Percentiles rank a stretch among this genome's conserved stretches.
These are phyloP conservation scores for Neonectria neomacrospora DNA, from an alignment of 2,329 filamentous ascomycete species.

Conservation along the genomic window DNA sequence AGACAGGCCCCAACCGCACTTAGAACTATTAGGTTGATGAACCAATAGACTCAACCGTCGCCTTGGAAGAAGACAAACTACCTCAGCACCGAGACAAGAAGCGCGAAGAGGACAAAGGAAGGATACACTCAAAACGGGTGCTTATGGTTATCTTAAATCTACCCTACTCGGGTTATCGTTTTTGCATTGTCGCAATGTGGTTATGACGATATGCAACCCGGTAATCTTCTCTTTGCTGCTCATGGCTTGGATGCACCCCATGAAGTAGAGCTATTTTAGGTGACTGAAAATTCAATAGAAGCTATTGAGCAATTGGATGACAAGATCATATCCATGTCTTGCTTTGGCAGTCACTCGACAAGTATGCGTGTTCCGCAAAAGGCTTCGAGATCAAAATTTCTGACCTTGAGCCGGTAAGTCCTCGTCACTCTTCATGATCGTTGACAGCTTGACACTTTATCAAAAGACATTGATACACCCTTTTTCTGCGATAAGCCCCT, in stretches of 20 bases:
- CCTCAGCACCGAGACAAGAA: not conserved
- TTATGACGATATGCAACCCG: constrained; percentile 26
- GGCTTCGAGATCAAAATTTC: constrained; percentile 15
- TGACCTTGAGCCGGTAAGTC: constrained; percentile 26
- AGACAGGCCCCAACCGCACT: constrained; percentile 46
- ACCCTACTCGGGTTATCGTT: not conserved
- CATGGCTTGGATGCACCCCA: constrained; percentile 10
- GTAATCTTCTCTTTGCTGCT: constrained; percentile 17
- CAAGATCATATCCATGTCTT: constrained; percentile 23
- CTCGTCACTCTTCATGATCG: too few relatives aligned
- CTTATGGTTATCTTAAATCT: constrained; percentile 26
- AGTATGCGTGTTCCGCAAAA: not conserved
- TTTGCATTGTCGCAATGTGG: constrained; percentile 13
- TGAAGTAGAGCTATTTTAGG: not conserved
- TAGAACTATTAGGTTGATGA: constrained; percentile 48
- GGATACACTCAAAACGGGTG: constrained; percentile 14
- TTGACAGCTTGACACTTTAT: not conserved
- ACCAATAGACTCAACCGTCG: constrained; percentile 47
- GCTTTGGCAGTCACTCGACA: constrained; percentile 14
- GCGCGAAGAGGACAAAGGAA: not conserved
- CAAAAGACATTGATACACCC: not conserved
- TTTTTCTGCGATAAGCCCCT: constrained; percentile 7
- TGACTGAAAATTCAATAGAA: constrained; percentile 1
- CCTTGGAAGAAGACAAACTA: not conserved
- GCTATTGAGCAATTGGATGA: constrained; percentile 18